Evolutionary conservation across 1,284 basidiomycete genomes (phyloP).

Genomic region (Puccinia brachypodii): DNA sequence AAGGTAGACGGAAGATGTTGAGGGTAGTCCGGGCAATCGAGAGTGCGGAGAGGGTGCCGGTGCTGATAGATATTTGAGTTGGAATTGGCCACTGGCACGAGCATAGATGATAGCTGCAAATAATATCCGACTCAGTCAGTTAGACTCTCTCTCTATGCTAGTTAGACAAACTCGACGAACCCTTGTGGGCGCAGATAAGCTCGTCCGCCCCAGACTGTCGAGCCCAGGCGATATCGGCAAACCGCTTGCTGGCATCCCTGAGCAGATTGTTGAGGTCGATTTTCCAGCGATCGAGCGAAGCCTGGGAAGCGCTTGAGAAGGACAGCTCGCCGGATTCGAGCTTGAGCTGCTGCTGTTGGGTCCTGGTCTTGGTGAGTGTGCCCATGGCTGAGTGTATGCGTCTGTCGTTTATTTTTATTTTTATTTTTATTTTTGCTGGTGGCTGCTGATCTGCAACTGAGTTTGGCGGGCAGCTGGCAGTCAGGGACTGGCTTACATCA

Average conservation of each 20-base stretch:
- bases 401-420: no score
- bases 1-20: slow-evolving; percentile 30
- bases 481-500: no score
- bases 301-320: slow-evolving; percentile 23
- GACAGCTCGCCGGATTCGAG: slow-evolving; percentile 16
- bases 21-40: slow-evolving; percentile 27
- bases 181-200: slow-evolving; percentile 80
- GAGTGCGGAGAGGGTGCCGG: slow-evolving; percentile 41
- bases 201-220: slow-evolving; percentile 24
- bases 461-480: no score
- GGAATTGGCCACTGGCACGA: slow-evolving; percentile 44
- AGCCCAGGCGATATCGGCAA: slow-evolving; percentile 87
- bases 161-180: slow-evolving; percentile 58
- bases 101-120: slow-evolving; percentile 44
- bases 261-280: slow-evolving; percentile 72
- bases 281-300: slow-evolving; percentile 28
- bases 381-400: no score
- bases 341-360: slow-evolving; percentile 12
- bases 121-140: no score
- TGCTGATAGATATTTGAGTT: slow-evolving; percentile 46
- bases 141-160: background rate
- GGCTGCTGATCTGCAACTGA: no score
- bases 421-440: no score
- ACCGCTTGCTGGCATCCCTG: slow-evolving; percentile 74
- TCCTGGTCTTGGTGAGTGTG: slow-evolving; percentile 1